Percentiles rank a stretch among this genome's conserved stretches.
These are phyloP conservation scores for Verticillium nonalfalfae DNA, from an alignment of 2,329 filamentous ascomycete genomes.

Conservation along the genomic window DNA sequence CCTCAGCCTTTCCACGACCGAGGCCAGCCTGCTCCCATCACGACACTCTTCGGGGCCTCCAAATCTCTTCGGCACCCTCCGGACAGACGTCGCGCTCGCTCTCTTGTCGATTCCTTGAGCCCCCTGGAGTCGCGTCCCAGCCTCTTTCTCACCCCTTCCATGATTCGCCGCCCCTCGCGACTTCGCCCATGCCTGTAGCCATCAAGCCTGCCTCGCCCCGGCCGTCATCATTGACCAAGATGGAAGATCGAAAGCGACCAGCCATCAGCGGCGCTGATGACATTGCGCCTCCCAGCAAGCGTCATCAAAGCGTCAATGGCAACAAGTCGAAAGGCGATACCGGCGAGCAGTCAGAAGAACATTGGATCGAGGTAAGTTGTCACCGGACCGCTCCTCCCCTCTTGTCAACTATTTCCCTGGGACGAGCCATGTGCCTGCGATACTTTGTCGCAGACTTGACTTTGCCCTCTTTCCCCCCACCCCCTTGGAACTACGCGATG, in stretches of 20 bases:
- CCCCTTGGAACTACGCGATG: background rate
- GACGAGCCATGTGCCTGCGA: conserved; percentile 9
- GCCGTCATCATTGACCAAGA: conserved; percentile 83
- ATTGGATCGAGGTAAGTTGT: conserved; percentile 60
- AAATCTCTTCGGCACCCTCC: background rate
- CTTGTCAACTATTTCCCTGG: conserved; percentile 3
- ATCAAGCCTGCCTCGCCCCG: conserved; percentile 64
- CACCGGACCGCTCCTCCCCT: conserved; percentile 18
- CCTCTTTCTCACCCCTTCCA: conserved; percentile 3
- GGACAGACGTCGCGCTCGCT: background rate
- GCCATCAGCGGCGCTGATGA: conserved; percentile 76
- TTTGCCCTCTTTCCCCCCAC: background rate
- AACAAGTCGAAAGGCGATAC: conserved; percentile 50
- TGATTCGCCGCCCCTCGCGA: conserved; percentile 20
- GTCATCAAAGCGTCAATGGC: conserved; percentile 77
- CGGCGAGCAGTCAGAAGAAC: conserved; percentile 51
- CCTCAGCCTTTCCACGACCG: background rate
- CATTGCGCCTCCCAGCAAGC: conserved; percentile 82
- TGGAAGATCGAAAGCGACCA: conserved; percentile 99
- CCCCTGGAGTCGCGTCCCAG: conserved; percentile 17
- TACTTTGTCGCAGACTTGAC: background rate
- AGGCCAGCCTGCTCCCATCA: background rate
- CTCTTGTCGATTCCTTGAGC: background rate
- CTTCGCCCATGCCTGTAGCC: conserved; percentile 79
- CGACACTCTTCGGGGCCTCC: background rate